These are phyloP conservation scores for Bipolaris sorokiniana DNA, from an alignment of 2,329 filamentous ascomycete genomes.

Conservation along the genomic window DNA sequence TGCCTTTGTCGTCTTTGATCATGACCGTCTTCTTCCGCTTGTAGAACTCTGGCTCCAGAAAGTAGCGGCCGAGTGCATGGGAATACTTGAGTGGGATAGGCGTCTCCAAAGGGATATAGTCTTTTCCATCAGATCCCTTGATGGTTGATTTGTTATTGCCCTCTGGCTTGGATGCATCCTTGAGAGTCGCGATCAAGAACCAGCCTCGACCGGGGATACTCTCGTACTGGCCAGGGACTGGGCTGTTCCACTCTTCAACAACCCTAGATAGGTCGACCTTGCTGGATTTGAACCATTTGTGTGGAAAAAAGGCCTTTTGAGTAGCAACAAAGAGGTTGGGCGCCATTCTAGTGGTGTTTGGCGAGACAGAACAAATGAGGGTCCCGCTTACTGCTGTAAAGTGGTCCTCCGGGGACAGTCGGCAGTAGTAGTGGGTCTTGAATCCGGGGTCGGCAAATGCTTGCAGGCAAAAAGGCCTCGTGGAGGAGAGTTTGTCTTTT, in stretches of 20 bases:
- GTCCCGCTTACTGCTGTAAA: conserved; percentile 12
- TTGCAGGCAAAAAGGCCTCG: conserved; percentile 1
- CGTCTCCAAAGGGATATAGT: conserved; percentile 38
- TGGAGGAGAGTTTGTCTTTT: not conserved
- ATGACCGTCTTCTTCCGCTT: conserved; percentile 53
- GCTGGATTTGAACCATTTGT: conserved; percentile 56
- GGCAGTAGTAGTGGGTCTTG: conserved; percentile 11
- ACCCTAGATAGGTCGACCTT: conserved; percentile 49
- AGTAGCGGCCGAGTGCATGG: conserved; percentile 57
- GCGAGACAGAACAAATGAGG: conserved; percentile 1
- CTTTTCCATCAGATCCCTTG: conserved; percentile 16
- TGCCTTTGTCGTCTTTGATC: conserved; percentile 49
- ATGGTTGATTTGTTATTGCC: conserved; percentile 23
- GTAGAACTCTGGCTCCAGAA: conserved; percentile 57
- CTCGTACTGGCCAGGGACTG: conserved; percentile 57
- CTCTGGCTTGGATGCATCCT: conserved; percentile 34
- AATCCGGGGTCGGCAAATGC: conserved; percentile 11
- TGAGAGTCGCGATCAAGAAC: conserved; percentile 55
- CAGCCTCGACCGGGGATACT: conserved; percentile 58
- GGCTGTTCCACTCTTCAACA: conserved; percentile 57
- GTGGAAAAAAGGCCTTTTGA: conserved; percentile 56
- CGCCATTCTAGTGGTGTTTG: conserved; percentile 49
- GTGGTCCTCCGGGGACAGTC: conserved; percentile 13
- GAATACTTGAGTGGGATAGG: conserved; percentile 54
- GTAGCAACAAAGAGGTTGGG: conserved; percentile 59